These are phyloP conservation scores for Mercurialis annua DNA, from an alignment of 345 rosid species.

Conservation along the genomic window DNA sequence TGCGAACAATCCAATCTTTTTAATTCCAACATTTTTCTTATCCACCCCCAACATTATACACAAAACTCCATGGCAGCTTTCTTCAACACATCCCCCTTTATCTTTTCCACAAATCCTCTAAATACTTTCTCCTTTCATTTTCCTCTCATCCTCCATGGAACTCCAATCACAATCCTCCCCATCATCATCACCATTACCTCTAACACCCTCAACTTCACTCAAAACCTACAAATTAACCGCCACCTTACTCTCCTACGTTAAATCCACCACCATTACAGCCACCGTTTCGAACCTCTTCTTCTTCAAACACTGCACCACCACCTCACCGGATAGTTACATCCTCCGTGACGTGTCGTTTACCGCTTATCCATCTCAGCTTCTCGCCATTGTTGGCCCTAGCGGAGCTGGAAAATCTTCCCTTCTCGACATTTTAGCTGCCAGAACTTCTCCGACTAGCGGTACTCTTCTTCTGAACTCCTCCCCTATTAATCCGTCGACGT, in stretches of 20 bases:
- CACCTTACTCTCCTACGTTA: slow-evolving; percentile 60
- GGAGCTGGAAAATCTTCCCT: slow-evolving; percentile 98
- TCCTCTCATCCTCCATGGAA: slow-evolving; percentile 44
- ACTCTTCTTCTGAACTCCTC: slow-evolving; percentile 59
- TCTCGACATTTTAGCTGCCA: slow-evolving; percentile 82
- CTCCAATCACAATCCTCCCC: slow-evolving; percentile 23
- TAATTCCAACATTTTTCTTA: neutral
- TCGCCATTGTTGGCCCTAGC: slow-evolving; percentile 92
- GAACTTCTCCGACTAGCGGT: slow-evolving; percentile 74
- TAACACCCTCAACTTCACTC: slow-evolving; percentile 24
- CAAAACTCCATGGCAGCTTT: neutral
- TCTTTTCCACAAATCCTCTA: neutral
- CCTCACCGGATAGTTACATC: slow-evolving; percentile 54
- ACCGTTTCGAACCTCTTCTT: slow-evolving; percentile 24
- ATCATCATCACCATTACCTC: slow-evolving; percentile 19
- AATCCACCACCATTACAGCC: slow-evolving; percentile 34
- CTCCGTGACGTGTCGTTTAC: slow-evolving; percentile 65
- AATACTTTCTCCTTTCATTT: neutral
- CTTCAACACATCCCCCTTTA: neutral
- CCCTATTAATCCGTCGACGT: slow-evolving; percentile 73
- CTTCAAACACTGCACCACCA: slow-evolving; percentile 39
- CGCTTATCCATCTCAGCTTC: slow-evolving; percentile 78
- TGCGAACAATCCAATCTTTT: neutral
- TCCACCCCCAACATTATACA: slow-evolving; percentile 1
- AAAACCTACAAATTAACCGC: slow-evolving; percentile 58